Percentiles rank a stretch among this genome's conserved stretches.
Evolutionary conservation across 805 yeast genomes (phyloP).

Genomic region (Torulaspora delbrueckii): DNA sequence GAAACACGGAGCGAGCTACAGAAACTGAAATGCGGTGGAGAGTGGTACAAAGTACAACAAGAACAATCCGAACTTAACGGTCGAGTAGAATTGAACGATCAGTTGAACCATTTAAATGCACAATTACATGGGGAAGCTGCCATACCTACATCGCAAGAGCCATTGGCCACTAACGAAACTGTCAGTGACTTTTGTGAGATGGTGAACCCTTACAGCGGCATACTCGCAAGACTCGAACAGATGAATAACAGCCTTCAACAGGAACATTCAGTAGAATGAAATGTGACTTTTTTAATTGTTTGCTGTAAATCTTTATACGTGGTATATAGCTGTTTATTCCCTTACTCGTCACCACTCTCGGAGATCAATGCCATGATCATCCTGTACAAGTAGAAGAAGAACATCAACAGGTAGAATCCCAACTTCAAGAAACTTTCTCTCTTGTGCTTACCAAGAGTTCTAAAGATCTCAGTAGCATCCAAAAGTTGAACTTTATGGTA

Average conservation of each 20-base stretch:
- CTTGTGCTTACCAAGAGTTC: conserved; percentile 90
- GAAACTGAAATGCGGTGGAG: conserved; percentile 15
- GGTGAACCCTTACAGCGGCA: conserved; percentile 22
- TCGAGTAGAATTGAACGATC: conserved; percentile 15
- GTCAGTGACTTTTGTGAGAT: conserved; percentile 11
- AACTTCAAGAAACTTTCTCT: conserved; percentile 85
- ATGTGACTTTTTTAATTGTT: neutral
- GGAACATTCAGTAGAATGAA: neutral
- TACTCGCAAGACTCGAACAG: conserved; percentile 14
- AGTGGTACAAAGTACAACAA: conserved; percentile 15
- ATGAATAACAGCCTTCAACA: conserved; percentile 13
- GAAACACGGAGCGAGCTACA: conserved; percentile 14
- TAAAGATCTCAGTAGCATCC: conserved; percentile 96
- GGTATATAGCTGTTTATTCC: conserved; percentile 1
- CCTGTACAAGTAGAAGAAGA: conserved; percentile 92
- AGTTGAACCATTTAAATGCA: conserved; percentile 13
- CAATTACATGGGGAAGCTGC: conserved; percentile 5
- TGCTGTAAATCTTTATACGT: conserved; percentile 5
- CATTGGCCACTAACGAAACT: conserved; percentile 2
- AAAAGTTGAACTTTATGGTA: conserved; percentile 74
- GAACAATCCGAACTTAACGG: conserved; percentile 14
- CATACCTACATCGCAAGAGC: neutral
- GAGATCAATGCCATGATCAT: conserved; percentile 91
- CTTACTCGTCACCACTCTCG: conserved; percentile 41
- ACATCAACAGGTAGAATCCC: conserved; percentile 85